These are phyloP conservation scores for Anthracocystis panici-leucophaei DNA, from an alignment of 1,284 basidiomycete genomes.

Conservation along the genomic window DNA sequence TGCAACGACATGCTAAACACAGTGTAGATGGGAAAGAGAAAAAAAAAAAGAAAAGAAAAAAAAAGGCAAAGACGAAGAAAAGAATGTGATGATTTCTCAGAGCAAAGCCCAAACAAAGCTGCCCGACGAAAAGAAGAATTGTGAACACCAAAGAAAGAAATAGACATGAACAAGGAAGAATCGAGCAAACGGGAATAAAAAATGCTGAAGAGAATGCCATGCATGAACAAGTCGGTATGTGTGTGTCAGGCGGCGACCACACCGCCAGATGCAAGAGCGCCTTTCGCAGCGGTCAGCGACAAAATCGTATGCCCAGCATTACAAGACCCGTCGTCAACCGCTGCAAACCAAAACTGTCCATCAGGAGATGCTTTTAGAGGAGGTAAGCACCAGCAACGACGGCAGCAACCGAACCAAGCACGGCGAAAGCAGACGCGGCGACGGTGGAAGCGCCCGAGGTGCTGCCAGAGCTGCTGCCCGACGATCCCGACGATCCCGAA, in stretches of 20 bases:
- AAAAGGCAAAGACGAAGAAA: not conserved
- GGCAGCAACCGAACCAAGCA: conserved; percentile 37
- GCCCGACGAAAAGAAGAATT: not conserved
- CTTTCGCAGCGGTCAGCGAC: not conserved
- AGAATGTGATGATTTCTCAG: conserved; percentile 7
- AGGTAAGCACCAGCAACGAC: conserved; percentile 51
- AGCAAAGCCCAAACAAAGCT: not conserved
- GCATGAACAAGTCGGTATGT: too few species aligned
- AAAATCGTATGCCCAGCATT: not conserved
- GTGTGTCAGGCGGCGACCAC: too few species aligned
- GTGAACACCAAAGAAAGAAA: not conserved
- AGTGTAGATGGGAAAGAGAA: not conserved
- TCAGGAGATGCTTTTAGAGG: conserved; percentile 43
- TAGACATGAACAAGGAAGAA: not conserved
- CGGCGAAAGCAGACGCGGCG: conserved; percentile 33
- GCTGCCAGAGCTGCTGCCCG: conserved; percentile 10
- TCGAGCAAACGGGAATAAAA: too few species aligned
- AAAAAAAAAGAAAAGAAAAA: too few species aligned
- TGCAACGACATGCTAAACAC: conserved; percentile 3
- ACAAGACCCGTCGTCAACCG: not conserved
- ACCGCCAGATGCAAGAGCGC: too few species aligned
- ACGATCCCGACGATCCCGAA: conserved; percentile 6
- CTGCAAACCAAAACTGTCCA: not conserved
- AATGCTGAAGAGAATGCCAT: too few species aligned
- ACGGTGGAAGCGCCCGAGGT: conserved; percentile 31